These are phyloP conservation scores for Nephelium lappaceum DNA, from an alignment of 345 rosid species.

Conservation along the genomic window DNA sequence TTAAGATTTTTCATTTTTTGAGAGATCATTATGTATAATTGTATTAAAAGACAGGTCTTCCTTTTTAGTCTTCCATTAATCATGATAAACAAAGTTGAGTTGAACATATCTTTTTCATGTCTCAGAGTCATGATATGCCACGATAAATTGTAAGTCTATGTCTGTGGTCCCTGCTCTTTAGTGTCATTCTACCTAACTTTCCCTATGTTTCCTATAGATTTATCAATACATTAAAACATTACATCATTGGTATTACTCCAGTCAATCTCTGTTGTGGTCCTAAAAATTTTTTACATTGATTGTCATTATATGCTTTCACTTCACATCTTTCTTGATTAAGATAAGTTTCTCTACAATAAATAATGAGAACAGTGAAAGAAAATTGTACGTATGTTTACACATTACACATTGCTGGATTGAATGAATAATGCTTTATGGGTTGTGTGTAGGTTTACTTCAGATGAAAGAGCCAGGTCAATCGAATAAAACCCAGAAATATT, in stretches of 20 bases:
- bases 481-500: conserved; percentile 22
- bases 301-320: no score
- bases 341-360: not conserved
- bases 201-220: no score
- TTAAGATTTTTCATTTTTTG: conserved; percentile 10
- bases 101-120: conserved; percentile 16
- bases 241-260: not conserved
- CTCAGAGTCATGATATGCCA: conserved; percentile 12
- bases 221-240: not conserved
- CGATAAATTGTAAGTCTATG: conserved; percentile 24
- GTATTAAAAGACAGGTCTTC: conserved; percentile 26
- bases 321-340: no score
- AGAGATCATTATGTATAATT: conserved; percentile 17
- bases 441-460: conserved; percentile 55
- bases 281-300: not conserved
- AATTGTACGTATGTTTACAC: not conserved
- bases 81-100: conserved; percentile 6
- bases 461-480: conserved; percentile 42
- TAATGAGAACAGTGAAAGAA: not conserved
- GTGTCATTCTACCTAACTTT: conserved; percentile 2
- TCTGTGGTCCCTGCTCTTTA: conserved; percentile 15
- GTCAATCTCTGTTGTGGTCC: not conserved
- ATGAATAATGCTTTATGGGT: not conserved
- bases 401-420: not conserved
- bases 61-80: conserved; percentile 14